A percentile compares a stretch with the other conserved stretches of the same genome.
phyloP scores from a whole-genome alignment of 768 basidiomycete genomes.

The Termitomyces sp. region DNA sequence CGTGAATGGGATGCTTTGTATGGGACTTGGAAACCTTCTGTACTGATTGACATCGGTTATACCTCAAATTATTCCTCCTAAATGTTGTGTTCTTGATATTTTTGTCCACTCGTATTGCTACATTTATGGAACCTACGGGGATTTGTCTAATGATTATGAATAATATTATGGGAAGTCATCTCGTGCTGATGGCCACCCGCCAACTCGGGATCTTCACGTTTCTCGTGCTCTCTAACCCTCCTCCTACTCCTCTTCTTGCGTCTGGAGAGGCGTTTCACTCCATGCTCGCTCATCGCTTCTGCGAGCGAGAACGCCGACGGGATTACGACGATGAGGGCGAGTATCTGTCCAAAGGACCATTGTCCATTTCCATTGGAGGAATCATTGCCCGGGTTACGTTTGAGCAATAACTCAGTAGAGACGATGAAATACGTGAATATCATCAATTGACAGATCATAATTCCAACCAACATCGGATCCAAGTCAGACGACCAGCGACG shows the following conservation, averaged over 20 bases:
- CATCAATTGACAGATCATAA: slow-evolving; percentile 29
- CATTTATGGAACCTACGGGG: background rate
- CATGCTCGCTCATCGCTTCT: slow-evolving; percentile 26
- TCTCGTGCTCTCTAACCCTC: background rate
- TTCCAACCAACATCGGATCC: slow-evolving; percentile 37
- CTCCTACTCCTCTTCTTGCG: slow-evolving; percentile 12
- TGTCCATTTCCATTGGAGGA: slow-evolving; percentile 16
- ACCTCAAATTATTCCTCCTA: background rate
- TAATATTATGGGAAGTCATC: background rate
- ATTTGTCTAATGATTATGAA: background rate
- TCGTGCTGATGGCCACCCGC: background rate
- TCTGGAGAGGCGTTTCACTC: slow-evolving; percentile 24
- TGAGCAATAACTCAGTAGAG: slow-evolving; percentile 31
- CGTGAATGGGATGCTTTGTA: background rate
- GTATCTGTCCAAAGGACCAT: slow-evolving; percentile 39
- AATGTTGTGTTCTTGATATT: background rate
- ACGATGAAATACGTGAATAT: slow-evolving; percentile 37
- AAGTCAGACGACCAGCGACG: slow-evolving; percentile 28
- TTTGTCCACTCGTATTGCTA: background rate
- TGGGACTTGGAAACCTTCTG: slow-evolving; percentile 2
- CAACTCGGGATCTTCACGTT: background rate
- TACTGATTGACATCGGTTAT: background rate
- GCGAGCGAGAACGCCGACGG: slow-evolving; percentile 31
- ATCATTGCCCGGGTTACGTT: slow-evolving; percentile 22
- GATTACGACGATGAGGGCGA: slow-evolving; percentile 35